Evolutionary conservation across 306 rosid species (phyloP).

Genomic region (Gillenia trifoliata): DNA sequence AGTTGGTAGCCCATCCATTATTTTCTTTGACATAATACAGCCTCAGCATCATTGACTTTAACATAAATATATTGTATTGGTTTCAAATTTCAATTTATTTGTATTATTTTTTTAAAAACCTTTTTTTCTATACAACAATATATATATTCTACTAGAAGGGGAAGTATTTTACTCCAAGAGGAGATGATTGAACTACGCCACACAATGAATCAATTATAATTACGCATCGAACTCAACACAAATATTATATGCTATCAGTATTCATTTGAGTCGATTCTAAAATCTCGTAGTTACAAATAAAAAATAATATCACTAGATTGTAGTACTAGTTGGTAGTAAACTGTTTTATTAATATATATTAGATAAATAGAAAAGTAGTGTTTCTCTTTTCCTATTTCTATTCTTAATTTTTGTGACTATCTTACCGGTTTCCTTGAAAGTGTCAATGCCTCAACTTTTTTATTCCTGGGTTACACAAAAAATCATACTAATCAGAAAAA

Average conservation of each 20-base stretch:
- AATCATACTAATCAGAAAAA: neutral
- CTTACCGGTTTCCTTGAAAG: neutral
- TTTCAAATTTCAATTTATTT: neutral
- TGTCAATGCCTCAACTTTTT: neutral
- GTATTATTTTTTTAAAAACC: too few relatives aligned
- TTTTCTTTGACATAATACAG: neutral
- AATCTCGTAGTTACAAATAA: too few relatives aligned
- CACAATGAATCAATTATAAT: too few relatives aligned
- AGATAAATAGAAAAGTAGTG: neutral
- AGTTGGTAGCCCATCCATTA: neutral
- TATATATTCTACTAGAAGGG: too few relatives aligned
- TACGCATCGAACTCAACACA: neutral
- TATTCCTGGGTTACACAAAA: neutral
- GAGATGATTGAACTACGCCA: neutral
- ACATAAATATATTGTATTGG: neutral
- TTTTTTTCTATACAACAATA: too few relatives aligned
- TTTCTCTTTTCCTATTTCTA: too few relatives aligned
- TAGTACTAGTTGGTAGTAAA: too few relatives aligned
- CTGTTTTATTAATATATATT: neutral
- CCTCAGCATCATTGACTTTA: neutral
- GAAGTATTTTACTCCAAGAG: too few relatives aligned
- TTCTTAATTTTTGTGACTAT: neutral
- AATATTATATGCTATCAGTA: neutral
- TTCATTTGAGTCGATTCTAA: too few relatives aligned
- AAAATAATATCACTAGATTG: too few relatives aligned